Evolutionary conservation across 176 grass and related monocot genomes (phyloP).

Genomic region (Triticum timopheevii): DNA sequence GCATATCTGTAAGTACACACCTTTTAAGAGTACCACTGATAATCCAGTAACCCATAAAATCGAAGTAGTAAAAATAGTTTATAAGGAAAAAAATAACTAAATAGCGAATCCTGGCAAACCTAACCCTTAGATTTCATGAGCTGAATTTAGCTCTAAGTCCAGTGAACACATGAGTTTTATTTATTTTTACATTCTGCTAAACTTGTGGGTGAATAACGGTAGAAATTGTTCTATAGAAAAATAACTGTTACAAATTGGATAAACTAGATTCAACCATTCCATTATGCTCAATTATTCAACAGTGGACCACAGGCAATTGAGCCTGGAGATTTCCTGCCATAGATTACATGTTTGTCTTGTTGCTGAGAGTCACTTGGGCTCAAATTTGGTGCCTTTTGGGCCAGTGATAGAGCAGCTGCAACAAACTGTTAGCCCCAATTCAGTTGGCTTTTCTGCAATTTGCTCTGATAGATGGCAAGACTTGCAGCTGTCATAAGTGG

Average conservation of each 20-base stretch:
- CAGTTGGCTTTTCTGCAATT: conserved; percentile 49
- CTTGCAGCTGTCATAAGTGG: conserved; percentile 32
- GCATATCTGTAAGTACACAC: conserved; percentile 34
- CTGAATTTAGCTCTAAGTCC: not conserved
- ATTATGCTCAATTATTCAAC: conserved; percentile 1
- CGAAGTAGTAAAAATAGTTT: not conserved
- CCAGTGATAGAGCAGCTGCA: conserved; percentile 45
- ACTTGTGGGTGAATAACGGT: not conserved
- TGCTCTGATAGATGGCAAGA: conserved; percentile 36
- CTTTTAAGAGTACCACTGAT: conserved; percentile 21
- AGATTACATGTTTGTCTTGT: conserved; percentile 38
- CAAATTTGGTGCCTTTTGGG: conserved; percentile 33
- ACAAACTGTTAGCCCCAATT: conserved; percentile 43
- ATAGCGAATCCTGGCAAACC: not conserved
- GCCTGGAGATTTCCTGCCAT: conserved; percentile 27
- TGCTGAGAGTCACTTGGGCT: conserved; percentile 34
- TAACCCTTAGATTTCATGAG: not conserved
- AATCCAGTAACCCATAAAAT: not conserved
- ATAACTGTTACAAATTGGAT: not conserved
- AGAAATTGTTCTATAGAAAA: not conserved
- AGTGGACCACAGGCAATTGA: conserved; percentile 46
- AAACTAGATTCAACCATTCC: not conserved
- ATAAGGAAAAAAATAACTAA: not conserved
- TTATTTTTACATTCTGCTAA: not conserved
- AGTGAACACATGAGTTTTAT: not conserved